Conservation (phyloP, 768 basidiomycete species). For the Pisolithus albus region DNA sequence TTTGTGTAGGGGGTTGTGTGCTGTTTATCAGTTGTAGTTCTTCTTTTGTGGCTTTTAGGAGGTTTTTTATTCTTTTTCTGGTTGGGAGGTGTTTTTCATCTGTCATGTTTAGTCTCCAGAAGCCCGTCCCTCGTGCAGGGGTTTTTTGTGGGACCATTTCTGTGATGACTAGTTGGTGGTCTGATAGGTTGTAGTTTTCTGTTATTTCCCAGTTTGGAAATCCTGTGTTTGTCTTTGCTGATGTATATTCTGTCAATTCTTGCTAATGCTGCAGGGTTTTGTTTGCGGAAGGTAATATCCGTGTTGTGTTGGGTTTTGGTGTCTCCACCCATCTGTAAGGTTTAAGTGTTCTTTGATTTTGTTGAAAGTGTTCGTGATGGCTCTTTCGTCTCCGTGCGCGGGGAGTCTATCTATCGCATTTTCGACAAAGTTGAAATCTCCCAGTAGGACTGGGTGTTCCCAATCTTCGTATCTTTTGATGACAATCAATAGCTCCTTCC, state of each 20-base stretch:
- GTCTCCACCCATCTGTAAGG: neutral
- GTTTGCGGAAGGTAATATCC: too few species aligned
- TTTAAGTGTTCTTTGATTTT: neutral
- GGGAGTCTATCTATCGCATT: constrained; percentile 32
- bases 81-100: neutral
- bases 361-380: constrained; percentile 8
- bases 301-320: neutral
- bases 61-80: neutral
- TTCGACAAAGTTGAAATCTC: constrained; percentile 39
- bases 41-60: neutral
- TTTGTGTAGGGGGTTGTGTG: neutral
- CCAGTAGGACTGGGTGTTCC: constrained; percentile 27
- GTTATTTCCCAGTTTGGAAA: neutral
- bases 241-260: neutral
- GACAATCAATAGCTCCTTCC: constrained; percentile 8
- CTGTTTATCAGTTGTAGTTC: too few species aligned
- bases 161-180: constrained; percentile 7
- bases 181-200: neutral
- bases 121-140: neutral
- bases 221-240: rapidly evolving
- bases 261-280: neutral
- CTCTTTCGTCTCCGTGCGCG: constrained; percentile 7
- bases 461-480: constrained; percentile 9
- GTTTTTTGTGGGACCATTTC: neutral
- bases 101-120: neutral